These are phyloP conservation scores for Plasmodium vinckei DNA, from an alignment of 169 alveolate species.

Conservation along the genomic window DNA sequence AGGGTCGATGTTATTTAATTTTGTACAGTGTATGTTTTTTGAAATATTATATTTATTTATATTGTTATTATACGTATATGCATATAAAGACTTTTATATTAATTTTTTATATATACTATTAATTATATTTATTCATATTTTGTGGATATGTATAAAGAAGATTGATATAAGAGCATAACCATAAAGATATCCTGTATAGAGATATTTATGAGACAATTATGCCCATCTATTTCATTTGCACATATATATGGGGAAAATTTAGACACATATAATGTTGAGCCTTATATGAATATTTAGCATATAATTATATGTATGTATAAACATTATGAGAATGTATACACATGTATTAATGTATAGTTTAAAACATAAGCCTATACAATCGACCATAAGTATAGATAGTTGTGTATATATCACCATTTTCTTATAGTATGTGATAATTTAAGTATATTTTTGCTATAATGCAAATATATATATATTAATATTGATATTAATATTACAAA, in stretches of 20 bases:
- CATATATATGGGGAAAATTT: not conserved
- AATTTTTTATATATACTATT: too few relatives aligned
- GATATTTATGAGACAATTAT: not conserved
- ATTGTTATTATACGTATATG: not conserved
- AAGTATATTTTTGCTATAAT: constrained; percentile 12
- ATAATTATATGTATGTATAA: not conserved
- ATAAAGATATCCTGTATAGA: not conserved
- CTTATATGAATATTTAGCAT: not conserved
- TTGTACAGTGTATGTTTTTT: not conserved
- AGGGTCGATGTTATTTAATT: not conserved
- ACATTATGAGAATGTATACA: not conserved
- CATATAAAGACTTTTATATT: not conserved
- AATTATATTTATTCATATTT: too few relatives aligned
- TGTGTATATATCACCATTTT: not conserved
- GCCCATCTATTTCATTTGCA: not conserved
- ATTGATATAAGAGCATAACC: not conserved
- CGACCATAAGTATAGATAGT: not conserved
- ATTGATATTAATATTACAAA: not conserved
- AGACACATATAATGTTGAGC: not conserved
- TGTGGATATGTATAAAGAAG: not conserved
- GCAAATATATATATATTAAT: constrained; percentile 8
- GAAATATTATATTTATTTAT: not conserved
- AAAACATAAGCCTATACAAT: not conserved
- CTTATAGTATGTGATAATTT: not conserved
- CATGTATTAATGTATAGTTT: not conserved